Conservation (phyloP, 139 green algal species). For the Chlorella sp. region DNA sequence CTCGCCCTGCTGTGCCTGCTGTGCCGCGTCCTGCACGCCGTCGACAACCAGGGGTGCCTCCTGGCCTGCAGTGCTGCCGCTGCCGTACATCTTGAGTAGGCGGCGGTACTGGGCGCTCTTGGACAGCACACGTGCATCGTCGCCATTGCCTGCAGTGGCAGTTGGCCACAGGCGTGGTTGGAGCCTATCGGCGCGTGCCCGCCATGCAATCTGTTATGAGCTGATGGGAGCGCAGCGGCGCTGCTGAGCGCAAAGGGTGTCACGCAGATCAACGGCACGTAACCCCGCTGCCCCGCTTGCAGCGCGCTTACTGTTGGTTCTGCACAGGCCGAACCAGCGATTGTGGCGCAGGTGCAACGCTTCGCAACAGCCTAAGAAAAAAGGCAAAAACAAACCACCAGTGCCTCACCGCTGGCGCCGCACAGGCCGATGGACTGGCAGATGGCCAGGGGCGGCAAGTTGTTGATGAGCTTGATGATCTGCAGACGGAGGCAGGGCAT, state of each 20-base stretch:
- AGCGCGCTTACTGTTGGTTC: neutral
- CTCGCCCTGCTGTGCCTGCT: neutral
- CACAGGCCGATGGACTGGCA: slow-evolving; percentile 52
- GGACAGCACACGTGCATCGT: slow-evolving; percentile 16
- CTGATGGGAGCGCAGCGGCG: too few relatives aligned
- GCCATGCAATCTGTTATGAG: too few relatives aligned
- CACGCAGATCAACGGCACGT: too few relatives aligned
- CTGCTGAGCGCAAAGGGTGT: too few relatives aligned
- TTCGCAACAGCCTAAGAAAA: too few relatives aligned
- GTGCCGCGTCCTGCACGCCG: neutral
- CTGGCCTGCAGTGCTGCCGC: neutral
- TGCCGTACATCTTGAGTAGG: slow-evolving; percentile 37
- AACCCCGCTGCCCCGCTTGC: too few relatives aligned
- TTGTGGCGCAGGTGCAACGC: too few relatives aligned
- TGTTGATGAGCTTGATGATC: slow-evolving; percentile 75
- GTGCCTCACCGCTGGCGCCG: neutral
- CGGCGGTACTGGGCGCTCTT: slow-evolving; percentile 29
- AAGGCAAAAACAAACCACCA: too few relatives aligned
- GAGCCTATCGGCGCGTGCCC: too few relatives aligned
- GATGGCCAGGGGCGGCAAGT: slow-evolving; percentile 68
- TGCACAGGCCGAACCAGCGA: too few relatives aligned
- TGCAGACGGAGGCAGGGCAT: slow-evolving; percentile 6
- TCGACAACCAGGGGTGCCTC: neutral
- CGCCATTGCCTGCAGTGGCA: neutral
- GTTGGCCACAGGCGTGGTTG: too few relatives aligned